Evolutionary conservation across 495 filamentous ascomycete genomes (phyloP).

Genomic region (Lasiosphaeris hirsuta): DNA sequence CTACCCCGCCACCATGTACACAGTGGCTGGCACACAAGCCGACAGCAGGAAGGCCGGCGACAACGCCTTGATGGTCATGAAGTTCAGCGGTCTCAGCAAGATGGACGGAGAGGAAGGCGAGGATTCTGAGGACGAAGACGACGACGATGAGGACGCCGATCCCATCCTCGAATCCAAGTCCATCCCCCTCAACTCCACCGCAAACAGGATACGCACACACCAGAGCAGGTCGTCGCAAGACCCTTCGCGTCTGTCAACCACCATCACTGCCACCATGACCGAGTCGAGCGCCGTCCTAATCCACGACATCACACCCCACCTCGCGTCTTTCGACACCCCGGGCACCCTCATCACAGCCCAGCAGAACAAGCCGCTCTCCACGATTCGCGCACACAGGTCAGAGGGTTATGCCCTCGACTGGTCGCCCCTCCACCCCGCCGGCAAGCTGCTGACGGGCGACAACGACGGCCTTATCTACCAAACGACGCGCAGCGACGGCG

Average conservation of each 20-base stretch:
- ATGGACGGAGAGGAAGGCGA: constrained; percentile 67
- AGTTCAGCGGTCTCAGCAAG: constrained; percentile 82
- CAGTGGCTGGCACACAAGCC: constrained; percentile 91
- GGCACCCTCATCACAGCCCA: constrained; percentile 74
- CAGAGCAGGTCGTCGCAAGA: constrained; percentile 63
- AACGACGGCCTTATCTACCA: constrained; percentile 84
- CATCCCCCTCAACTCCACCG: constrained; percentile 79
- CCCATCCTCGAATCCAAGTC: constrained; percentile 90
- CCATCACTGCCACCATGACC: constrained; percentile 84
- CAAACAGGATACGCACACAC: constrained; percentile 86
- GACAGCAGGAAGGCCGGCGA: constrained; percentile 69
- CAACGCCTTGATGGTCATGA: constrained; percentile 92
- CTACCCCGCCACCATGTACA: constrained; percentile 90
- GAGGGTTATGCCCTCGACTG: constrained; percentile 96
- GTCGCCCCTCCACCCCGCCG: constrained; percentile 69
- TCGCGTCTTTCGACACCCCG: constrained; percentile 82
- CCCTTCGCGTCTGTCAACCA: constrained; percentile 66
- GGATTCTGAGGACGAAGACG: constrained; percentile 67
- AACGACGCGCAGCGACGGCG: constrained; percentile 80
- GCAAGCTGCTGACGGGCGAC: constrained; percentile 89
- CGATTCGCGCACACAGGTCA: constrained; percentile 82
- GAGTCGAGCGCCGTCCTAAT: constrained; percentile 86
- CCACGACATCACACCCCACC: constrained; percentile 86
- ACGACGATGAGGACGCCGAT: constrained; percentile 76
- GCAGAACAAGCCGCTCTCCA: constrained; percentile 79